Evolutionary conservation across 345 rosid genomes (phyloP).

Genomic region (Brassica nigra): DNA sequence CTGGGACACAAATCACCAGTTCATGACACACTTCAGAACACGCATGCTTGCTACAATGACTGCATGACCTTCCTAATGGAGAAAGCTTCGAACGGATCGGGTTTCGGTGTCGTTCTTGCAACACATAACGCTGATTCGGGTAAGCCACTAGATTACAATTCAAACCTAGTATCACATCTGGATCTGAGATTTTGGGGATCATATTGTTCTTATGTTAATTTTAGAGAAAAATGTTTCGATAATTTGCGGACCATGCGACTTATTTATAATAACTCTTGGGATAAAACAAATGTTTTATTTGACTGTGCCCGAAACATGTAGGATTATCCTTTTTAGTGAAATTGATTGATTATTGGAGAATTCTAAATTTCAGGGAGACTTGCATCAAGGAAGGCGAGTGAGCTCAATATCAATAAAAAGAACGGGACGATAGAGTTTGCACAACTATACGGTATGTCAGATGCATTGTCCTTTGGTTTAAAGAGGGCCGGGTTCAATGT

Average conservation of each 20-base stretch:
- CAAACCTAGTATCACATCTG: neutral
- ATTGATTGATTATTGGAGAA: neutral
- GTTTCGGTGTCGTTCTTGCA: conserved; percentile 67
- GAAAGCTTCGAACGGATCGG: conserved; percentile 53
- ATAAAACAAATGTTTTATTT: neutral
- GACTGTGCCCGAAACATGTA: neutral
- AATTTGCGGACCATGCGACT: neutral
- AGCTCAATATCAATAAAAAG: conserved; percentile 58
- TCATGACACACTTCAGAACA: conserved; percentile 67
- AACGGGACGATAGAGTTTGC: conserved; percentile 72
- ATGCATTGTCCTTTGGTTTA: conserved; percentile 69
- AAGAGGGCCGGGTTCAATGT: conserved; percentile 84
- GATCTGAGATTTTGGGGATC: neutral
- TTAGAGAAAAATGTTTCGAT: no score
- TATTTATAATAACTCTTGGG: no score
- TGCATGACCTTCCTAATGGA: conserved; percentile 79
- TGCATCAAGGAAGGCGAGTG: conserved; percentile 62
- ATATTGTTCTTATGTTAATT: no score
- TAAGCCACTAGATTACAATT: conserved; percentile 17
- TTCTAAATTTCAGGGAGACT: conserved; percentile 51
- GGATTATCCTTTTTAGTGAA: neutral
- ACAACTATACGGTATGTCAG: conserved; percentile 89
- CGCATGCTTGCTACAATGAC: conserved; percentile 73
- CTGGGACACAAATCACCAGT: conserved; percentile 75
- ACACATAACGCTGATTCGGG: conserved; percentile 89